These are phyloP conservation scores for Plasmodium chabaudi DNA, from an alignment of 169 alveolate species.

Conservation along the genomic window DNA sequence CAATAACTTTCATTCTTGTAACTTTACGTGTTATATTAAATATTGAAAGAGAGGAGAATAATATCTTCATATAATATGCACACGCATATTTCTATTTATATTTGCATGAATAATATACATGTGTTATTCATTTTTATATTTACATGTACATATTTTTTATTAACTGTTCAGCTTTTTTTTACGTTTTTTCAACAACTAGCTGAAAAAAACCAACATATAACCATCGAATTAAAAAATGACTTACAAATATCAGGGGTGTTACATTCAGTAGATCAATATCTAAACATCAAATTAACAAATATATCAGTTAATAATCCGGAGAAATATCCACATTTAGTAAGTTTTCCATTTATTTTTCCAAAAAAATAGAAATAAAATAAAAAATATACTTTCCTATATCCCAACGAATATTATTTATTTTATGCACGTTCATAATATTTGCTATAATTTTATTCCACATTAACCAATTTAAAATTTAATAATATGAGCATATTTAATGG, in stretches of 20 bases:
- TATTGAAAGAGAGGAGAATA: too few relatives aligned
- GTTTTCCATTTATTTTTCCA: background rate
- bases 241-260: constrained; percentile 93
- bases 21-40: too few relatives aligned
- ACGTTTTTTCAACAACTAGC: constrained; percentile 93
- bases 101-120: too few relatives aligned
- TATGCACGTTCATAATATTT: too few relatives aligned
- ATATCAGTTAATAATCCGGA: constrained; percentile 93
- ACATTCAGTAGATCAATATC: constrained; percentile 93
- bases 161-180: constrained; percentile 87
- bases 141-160: background rate
- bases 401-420: too few relatives aligned
- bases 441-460: too few relatives aligned
- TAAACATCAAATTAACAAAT: constrained; percentile 93
- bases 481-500: too few relatives aligned
- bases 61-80: too few relatives aligned
- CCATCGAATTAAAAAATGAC: constrained; percentile 95
- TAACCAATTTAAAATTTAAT: too few relatives aligned
- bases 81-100: too few relatives aligned
- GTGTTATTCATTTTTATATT: background rate
- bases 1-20: too few relatives aligned
- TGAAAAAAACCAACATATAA: constrained; percentile 91
- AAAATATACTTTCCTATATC: too few relatives aligned
- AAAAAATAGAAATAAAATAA: background rate
- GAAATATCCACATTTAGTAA: constrained; percentile 92